Evolutionary conservation across 208 protist genomes (phyloP), one percentile per base, ranked within the genome.

Genomic region (Wallacemonas sp.): DNA sequence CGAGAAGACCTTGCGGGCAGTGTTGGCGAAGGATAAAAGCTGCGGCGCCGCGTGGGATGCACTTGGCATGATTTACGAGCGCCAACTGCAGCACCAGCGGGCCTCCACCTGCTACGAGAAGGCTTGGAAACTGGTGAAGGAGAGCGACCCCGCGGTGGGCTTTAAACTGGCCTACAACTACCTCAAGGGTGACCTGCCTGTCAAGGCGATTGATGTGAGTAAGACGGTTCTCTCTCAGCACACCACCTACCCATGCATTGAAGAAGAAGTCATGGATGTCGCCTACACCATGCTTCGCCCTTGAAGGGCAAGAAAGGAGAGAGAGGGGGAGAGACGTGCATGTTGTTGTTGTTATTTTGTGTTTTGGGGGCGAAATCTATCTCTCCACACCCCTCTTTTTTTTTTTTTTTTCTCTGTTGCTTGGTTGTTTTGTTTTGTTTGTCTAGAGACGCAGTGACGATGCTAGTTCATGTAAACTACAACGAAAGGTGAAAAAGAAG

Each of bases 91-190:
- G 46, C 93, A 97, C 73, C 68, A 62, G 34, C 91, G 98, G 39
- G 97, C 97, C 15, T 90, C 96, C 17, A 60, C 91, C 19, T 90
- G 93, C 77, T 98, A 98, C 67, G 84, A 97, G 44, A 90, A 88
- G 34, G 94, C 97, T 5, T 99, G 97, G 97, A 68, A 88, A 44
- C 74, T 97, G 41, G 58, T 90, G 51, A 84, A 90, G 68, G 93
- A 97, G 60, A 72, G 62, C 2, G 80, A 95, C 63, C 91, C 93
- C 12, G 72, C 62, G 1, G 76, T 98, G 26, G 97, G 97, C n/a
- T 98, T 94, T 87, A 98, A 97, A 59, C 84, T 99, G 6, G 95
- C 95, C 26, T 98, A 98, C 79, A 98, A 98, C 80, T 97, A 95
- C 67, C 84, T 98, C 59, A 98, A 98, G 74, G 93, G 93, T 45